A percentile compares a stretch with the other conserved stretches of the same genome.
Evolutionary conservation across 1,284 basidiomycete genomes (phyloP).

Genomic region (Heterobasidion occidentale): DNA sequence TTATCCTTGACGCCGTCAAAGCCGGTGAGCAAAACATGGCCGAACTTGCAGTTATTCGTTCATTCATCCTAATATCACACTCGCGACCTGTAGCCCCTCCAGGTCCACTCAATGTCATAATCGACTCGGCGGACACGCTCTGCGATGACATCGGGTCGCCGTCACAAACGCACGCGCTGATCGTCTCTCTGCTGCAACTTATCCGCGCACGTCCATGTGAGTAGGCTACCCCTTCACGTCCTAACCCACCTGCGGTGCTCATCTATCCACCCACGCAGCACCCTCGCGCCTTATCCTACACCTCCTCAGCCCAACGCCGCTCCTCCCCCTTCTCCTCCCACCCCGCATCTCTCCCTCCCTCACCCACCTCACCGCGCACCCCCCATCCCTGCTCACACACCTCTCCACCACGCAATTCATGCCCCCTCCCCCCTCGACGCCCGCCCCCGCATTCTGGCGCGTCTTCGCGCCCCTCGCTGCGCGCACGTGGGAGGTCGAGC

Average conservation of each 20-base stretch:
- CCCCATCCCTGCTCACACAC: constrained; percentile 53
- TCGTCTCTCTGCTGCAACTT: constrained; percentile 35
- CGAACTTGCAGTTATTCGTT: background rate
- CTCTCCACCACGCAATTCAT: constrained; percentile 61
- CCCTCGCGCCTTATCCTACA: constrained; percentile 65
- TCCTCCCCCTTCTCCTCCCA: constrained; percentile 49
- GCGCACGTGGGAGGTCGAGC: constrained; percentile 50
- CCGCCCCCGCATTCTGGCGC: constrained; percentile 66
- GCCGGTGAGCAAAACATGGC: constrained; percentile 30
- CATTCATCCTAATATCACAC: background rate
- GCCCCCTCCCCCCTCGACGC: constrained; percentile 54
- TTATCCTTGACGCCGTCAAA: constrained; percentile 36
- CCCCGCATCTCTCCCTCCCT: constrained; percentile 62
- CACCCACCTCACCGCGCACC: constrained; percentile 58
- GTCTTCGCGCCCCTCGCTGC: constrained; percentile 60
- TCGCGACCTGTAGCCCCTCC: constrained; percentile 23
- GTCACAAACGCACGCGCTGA: constrained; percentile 42
- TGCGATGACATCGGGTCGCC: constrained; percentile 47
- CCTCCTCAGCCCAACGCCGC: constrained; percentile 38
- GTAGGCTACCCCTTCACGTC: constrained; percentile 12
- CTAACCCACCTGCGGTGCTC: constrained; percentile 6
- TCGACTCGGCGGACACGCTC: constrained; percentile 65
- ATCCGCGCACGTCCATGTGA: constrained; percentile 40
- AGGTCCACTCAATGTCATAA: constrained; percentile 43
- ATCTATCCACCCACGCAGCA: constrained; percentile 25